Conservation (phyloP, 768 basidiomycete genomes). For the Lactarius quietus region DNA sequence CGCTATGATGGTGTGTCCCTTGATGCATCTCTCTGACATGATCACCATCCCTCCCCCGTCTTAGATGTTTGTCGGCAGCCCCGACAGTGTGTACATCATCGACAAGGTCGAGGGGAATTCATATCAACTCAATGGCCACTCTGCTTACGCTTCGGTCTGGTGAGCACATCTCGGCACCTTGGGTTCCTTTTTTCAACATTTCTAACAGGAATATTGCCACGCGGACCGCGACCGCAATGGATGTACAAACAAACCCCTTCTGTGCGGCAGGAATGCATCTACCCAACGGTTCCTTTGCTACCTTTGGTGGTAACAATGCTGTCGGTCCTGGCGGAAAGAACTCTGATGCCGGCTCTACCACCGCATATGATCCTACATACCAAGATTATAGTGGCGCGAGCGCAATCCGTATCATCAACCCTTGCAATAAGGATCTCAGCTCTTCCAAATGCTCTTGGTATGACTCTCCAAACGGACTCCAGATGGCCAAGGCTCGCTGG, state of each 20-base stretch:
- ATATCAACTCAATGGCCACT: conserved; percentile 58
- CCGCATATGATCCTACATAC: conserved; percentile 60
- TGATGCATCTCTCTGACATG: not conserved
- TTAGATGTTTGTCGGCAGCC: conserved; percentile 77
- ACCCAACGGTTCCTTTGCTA: conserved; percentile 70
- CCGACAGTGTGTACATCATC: conserved; percentile 79
- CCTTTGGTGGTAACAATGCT: conserved; percentile 77
- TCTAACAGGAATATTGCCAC: conserved; percentile 56
- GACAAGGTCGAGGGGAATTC: conserved; percentile 84
- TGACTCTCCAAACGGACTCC: conserved; percentile 56
- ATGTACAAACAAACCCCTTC: conserved; percentile 70
- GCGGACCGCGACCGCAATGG: conserved; percentile 60
- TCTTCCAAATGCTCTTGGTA: conserved; percentile 66
- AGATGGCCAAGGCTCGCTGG: conserved; percentile 71
- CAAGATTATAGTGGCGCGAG: conserved; percentile 76
- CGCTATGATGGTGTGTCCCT: conserved; percentile 48
- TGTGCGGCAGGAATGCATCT: conserved; percentile 80
- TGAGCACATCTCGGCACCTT: conserved; percentile 28
- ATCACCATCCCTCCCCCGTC: not conserved
- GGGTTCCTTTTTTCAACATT: not conserved
- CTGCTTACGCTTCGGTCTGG: conserved; percentile 75
- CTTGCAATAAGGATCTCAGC: conserved; percentile 54
- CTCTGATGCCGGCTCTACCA: conserved; percentile 42
- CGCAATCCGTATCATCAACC: conserved; percentile 77
- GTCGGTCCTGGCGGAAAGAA: conserved; percentile 61